phyloP scores from a whole-genome alignment of 31 red algal genomes.

The Odonthalia washingtoniensis region DNA sequence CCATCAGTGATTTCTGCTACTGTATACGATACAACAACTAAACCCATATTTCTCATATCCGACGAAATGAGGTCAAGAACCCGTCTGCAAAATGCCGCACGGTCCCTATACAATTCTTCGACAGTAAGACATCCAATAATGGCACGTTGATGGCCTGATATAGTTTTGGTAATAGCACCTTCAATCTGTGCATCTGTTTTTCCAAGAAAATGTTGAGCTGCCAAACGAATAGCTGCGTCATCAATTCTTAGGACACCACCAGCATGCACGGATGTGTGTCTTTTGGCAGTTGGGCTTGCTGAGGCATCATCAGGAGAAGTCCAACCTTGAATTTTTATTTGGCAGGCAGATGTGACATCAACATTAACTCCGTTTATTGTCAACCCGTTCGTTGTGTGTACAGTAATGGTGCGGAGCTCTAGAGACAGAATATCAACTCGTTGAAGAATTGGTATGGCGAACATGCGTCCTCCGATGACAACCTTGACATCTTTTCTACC shows the following conservation, averaged over 20 bases:
- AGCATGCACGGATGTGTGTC: background rate
- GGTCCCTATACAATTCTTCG: constrained; percentile 70
- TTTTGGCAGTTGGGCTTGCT: background rate
- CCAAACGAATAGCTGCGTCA: constrained; percentile 67
- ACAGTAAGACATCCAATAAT: constrained; percentile 81
- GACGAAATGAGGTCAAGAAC: constrained; percentile 50
- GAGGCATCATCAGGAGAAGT: constrained; percentile 1
- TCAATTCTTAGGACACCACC: constrained; percentile 59
- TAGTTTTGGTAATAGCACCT: constrained; percentile 56
- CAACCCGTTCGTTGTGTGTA: constrained; percentile 59
- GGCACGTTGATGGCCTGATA: constrained; percentile 74
- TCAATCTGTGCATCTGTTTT: constrained; percentile 75
- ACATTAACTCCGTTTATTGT: constrained; percentile 45
- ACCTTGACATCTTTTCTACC: constrained; percentile 43
- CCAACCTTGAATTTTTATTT: constrained; percentile 80
- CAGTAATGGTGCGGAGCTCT: constrained; percentile 78
- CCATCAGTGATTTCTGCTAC: constrained; percentile 65
- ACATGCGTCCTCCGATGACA: constrained; percentile 64
- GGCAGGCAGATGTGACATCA: constrained; percentile 27
- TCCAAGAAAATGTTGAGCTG: constrained; percentile 83
- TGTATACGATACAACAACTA: constrained; percentile 75
- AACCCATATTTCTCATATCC: constrained; percentile 83
- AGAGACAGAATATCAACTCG: constrained; percentile 58
- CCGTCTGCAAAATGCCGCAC: constrained; percentile 61
- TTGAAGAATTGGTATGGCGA: constrained; percentile 60